Evolutionary conservation across 2,329 filamentous ascomycete genomes (phyloP), one percentile per base, ranked within the genome.

Genomic region (Alternaria arbusti): DNA sequence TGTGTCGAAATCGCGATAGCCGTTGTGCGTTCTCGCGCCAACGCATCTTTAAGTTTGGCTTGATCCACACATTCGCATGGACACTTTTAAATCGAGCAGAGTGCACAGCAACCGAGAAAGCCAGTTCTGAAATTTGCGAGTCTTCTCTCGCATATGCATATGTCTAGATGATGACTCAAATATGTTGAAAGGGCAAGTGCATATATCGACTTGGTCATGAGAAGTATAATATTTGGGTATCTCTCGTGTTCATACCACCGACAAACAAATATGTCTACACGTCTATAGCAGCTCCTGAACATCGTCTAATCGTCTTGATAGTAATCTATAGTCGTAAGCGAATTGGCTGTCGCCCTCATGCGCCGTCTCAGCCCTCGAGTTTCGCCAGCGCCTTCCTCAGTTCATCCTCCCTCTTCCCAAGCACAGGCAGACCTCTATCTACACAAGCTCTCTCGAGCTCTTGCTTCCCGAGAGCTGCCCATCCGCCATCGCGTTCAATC

Each of bases 381-480:
- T 40, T 40, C 17, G 52, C 67, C 45, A 79, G 55, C 26, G 44
- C 68, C 52, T 57, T 73, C 66, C 72, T 73, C 63, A 77, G 49
- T 40, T 75, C 74, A 23, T 46, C 61, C 60, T 79, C 75, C n/a
- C 58, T 71, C 64, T 70, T 72, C 0, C 70, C 76, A 26, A 76
- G 8, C 9, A 76, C 71, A 58, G 68, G 46, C 17, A 78, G 64
- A 8, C 78, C 78, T 49, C 78, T 61, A 67, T 93, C 91, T 61
- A 88, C 85, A 71, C 91, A 91, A 13, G 92, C 92, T 63, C 93
- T 85, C 64, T 82, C 81, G 20, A 94, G 81, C 82, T 96, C 93
- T 43, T 87, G 86, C 8, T 80, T 80, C 67, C 86, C 85, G 70
- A 96, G 81, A 22, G 80, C 85, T 4, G 75, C 68, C 6, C 87